Base-by-base conservation (phyloP, 2,329 filamentous ascomycete genomes). In the Cladosporium phlei region DNA sequence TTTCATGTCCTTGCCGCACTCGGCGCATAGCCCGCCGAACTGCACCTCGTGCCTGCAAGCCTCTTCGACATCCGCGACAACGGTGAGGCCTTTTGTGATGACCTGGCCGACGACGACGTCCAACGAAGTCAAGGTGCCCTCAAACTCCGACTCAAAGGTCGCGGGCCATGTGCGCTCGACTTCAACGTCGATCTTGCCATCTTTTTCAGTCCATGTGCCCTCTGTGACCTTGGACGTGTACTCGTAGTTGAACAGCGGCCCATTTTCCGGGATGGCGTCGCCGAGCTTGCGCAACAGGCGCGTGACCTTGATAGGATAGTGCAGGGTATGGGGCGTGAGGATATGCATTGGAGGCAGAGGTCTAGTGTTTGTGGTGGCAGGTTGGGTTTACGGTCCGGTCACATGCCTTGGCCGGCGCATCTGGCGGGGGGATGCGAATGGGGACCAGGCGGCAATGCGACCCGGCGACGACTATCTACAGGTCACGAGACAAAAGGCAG, bases 1-100 rank as follows among this genome's bases (percentile, higher is more conserved):
- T 46, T 88, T 95, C 89, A 98, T 95, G 69, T 97, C 90, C 68
- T 91, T 88, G 53, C 93, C 93, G 68, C 93, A 98, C 52, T 90
- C 79, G 49, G 83, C 88, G 69, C 93, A 98, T 55, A 98, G 78
- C 34, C 90, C 90, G 47, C 86, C 85, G 62, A 88, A 95, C 67
- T 97, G 91, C 30, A 95, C 78, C 59, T 91, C 86, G 69, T 98
- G 93, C 22, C 85, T 79, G 68, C 93, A 98, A 47, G 86, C 82
- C 71, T 98, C 93, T 59, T 95, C 86, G 45, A 98, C 85, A 50
- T 88, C 83, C 50, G 89, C 79, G 52, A 85, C 66, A 17, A 73
- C 68, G 25, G 75, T 66, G 20, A 78, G 53, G n/a, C 63, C 56
- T n/a, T n/a, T n/a, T 19, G 72, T 67, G 48, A 91, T 76, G 56